A percentile compares a stretch with the other conserved stretches of the same genome.
phyloP scores from a whole-genome alignment of 2,329 filamentous ascomycete species.

The Exophiala viscosa region DNA sequence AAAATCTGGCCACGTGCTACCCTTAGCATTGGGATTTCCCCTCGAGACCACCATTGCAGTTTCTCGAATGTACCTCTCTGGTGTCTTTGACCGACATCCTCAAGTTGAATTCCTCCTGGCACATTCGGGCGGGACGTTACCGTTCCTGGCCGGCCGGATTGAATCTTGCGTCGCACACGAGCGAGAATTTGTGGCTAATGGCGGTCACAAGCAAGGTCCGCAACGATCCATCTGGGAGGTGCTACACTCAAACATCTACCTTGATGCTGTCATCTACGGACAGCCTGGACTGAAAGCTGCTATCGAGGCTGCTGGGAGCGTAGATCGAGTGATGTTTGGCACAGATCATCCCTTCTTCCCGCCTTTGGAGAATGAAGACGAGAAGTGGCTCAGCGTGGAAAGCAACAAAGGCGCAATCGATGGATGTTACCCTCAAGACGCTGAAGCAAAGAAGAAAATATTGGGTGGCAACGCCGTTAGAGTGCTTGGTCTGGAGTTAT shows the following conservation, averaged over 20 bases:
- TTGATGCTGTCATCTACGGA: conserved; percentile 65
- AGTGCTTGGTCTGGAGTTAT: conserved; percentile 37
- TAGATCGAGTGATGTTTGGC: conserved; percentile 40
- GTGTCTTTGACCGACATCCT: conserved; percentile 74
- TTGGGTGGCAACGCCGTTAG: conserved; percentile 45
- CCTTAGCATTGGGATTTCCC: conserved; percentile 80
- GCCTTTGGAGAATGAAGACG: conserved; percentile 32
- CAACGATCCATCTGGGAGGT: conserved; percentile 60
- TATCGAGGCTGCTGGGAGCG: conserved; percentile 60
- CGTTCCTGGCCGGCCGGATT: conserved; percentile 82
- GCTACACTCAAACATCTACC: conserved; percentile 71
- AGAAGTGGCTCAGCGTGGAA: conserved; percentile 45
- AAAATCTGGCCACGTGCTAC: conserved; percentile 80
- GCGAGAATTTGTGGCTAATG: conserved; percentile 64
- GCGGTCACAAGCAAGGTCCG: conserved; percentile 58
- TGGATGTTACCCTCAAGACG: conserved; percentile 34
- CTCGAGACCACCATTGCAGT: conserved; percentile 91
- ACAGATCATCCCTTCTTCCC: conserved; percentile 47
- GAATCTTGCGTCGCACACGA: conserved; percentile 86
- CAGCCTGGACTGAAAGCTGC: conserved; percentile 65
- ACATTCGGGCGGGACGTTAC: conserved; percentile 82
- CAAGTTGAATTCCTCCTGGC: conserved; percentile 72
- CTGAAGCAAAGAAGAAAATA: conserved; percentile 34
- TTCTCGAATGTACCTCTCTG: conserved; percentile 78
- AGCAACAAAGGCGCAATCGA: conserved; percentile 46